Percentiles rank a stretch among this genome's conserved stretches.
Conservation (phyloP, 2,329 filamentous ascomycete species). For the Metarhizium album region DNA sequence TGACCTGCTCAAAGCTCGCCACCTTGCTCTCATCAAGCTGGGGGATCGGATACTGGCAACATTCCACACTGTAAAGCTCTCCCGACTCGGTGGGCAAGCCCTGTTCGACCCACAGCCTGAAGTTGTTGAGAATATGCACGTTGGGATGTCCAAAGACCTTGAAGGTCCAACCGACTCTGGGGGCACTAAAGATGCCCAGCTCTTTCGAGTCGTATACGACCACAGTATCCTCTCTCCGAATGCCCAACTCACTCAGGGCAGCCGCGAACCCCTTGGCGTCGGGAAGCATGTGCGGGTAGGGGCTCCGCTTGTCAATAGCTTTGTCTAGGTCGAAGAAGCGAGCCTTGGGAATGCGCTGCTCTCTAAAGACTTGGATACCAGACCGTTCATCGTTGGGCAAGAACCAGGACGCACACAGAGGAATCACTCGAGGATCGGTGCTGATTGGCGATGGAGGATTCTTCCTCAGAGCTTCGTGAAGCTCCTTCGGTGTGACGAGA, state of each 20-base stretch:
- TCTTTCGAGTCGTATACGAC: slow-evolving; percentile 93
- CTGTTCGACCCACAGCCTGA: slow-evolving; percentile 82
- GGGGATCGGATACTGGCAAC: slow-evolving; percentile 53
- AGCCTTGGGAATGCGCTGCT: slow-evolving; percentile 75
- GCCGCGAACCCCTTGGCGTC: slow-evolving; percentile 68
- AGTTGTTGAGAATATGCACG: slow-evolving; percentile 92
- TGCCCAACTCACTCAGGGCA: slow-evolving; percentile 82
- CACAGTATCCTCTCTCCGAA: slow-evolving; percentile 75
- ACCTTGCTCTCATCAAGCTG: slow-evolving; percentile 54
- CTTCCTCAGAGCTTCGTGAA: slow-evolving; percentile 69
- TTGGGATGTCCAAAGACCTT: slow-evolving; percentile 78
- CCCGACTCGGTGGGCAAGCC: slow-evolving; percentile 77
- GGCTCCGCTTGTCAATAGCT: slow-evolving; percentile 75
- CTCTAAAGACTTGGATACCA: slow-evolving; percentile 70
- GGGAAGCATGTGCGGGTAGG: slow-evolving; percentile 95
- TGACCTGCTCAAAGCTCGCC: slow-evolving; percentile 72
- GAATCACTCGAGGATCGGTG: slow-evolving; percentile 71
- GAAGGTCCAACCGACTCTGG: slow-evolving; percentile 88
- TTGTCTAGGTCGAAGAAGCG: slow-evolving; percentile 96
- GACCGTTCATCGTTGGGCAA: slow-evolving; percentile 82
- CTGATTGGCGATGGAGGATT: slow-evolving; percentile 72
- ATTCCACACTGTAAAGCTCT: slow-evolving; percentile 55
- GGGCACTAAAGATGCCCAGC: slow-evolving; percentile 87
- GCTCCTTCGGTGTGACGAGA: slow-evolving; percentile 74
- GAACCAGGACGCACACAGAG: slow-evolving; percentile 92